phyloP scores from a whole-genome alignment of 306 rosid genomes.

The Arachis stenosperma region DNA sequence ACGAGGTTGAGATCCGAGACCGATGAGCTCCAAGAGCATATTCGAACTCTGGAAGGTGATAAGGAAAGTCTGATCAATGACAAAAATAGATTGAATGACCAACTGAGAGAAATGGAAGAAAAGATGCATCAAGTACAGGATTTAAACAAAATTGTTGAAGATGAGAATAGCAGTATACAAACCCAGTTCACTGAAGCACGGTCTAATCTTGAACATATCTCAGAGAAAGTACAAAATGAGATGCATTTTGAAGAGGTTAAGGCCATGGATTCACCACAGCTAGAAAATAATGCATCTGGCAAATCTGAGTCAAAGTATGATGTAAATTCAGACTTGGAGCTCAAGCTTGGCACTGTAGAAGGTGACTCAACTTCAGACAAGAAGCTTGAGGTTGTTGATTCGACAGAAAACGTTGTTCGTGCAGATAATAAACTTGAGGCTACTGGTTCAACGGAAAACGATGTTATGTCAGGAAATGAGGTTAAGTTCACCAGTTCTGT shows the following conservation, averaged over 20 bases:
- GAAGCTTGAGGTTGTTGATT: slow-evolving; percentile 19
- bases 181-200: slow-evolving; percentile 61
- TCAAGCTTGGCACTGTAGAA: slow-evolving; percentile 20
- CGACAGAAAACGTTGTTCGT: slow-evolving; percentile 16
- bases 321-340: slow-evolving; percentile 38
- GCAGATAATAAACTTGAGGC: slow-evolving; percentile 50
- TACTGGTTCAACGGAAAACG: slow-evolving; percentile 31
- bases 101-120: slow-evolving; percentile 71
- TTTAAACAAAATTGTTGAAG: slow-evolving; percentile 55
- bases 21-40: slow-evolving; percentile 68
- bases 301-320: slow-evolving; percentile 41
- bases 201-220: slow-evolving; percentile 60
- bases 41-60: slow-evolving; percentile 66
- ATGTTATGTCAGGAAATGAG: slow-evolving; percentile 18
- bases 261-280: slow-evolving; percentile 31
- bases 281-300: slow-evolving; percentile 23
- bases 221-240: slow-evolving; percentile 54
- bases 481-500: slow-evolving; percentile 20
- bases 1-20: slow-evolving; percentile 67
- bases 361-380: slow-evolving; percentile 29
- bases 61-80: slow-evolving; percentile 58
- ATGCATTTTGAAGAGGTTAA: slow-evolving; percentile 56
- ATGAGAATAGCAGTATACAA: slow-evolving; percentile 63
- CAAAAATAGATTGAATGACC: slow-evolving; percentile 49
- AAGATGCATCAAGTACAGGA: slow-evolving; percentile 56